Conservation (phyloP, 495 filamentous ascomycete species). For the Xylaria cubensis region DNA sequence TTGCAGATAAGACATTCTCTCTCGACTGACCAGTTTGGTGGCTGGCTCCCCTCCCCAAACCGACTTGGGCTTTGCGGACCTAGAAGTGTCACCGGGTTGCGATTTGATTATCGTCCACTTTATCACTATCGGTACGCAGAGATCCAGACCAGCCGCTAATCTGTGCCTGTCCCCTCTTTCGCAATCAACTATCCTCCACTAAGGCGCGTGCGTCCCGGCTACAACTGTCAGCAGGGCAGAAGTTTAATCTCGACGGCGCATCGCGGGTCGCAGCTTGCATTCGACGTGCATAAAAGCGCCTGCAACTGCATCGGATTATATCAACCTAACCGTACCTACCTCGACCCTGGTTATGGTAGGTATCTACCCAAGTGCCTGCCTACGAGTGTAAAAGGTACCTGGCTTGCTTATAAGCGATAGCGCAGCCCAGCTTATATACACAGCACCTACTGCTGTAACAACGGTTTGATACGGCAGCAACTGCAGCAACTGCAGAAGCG, state of each 20-base stretch:
- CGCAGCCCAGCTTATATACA: not conserved
- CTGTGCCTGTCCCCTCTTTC: slow-evolving; percentile 7
- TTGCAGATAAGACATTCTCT: slow-evolving; percentile 11
- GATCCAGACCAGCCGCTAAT: slow-evolving; percentile 24
- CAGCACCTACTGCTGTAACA: not conserved
- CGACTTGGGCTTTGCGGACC: slow-evolving; percentile 17
- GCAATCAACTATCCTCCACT: slow-evolving; percentile 5
- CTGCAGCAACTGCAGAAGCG: not conserved
- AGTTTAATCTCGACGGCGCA: slow-evolving; percentile 17
- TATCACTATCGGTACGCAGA: not conserved
- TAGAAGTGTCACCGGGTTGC: slow-evolving; percentile 13
- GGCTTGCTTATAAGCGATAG: slow-evolving; percentile 1
- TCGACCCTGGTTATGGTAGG: not conserved
- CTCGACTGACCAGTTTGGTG: not conserved
- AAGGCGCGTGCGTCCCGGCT: slow-evolving; percentile 9
- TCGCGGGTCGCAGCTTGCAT: slow-evolving; percentile 5
- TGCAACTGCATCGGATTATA: slow-evolving; percentile 13
- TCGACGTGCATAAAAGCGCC: slow-evolving; percentile 17
- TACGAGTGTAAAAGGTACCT: not conserved
- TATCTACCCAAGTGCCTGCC: not conserved
- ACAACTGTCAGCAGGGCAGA: slow-evolving; percentile 12
- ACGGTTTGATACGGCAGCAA: not conserved
- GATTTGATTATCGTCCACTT: slow-evolving; percentile 11
- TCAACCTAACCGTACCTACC: slow-evolving; percentile 2
- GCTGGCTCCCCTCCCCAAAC: not conserved